Evolutionary conservation across 345 rosid species (phyloP), one percentile per base, ranked within the genome.

Genomic region (Viola odorata): DNA sequence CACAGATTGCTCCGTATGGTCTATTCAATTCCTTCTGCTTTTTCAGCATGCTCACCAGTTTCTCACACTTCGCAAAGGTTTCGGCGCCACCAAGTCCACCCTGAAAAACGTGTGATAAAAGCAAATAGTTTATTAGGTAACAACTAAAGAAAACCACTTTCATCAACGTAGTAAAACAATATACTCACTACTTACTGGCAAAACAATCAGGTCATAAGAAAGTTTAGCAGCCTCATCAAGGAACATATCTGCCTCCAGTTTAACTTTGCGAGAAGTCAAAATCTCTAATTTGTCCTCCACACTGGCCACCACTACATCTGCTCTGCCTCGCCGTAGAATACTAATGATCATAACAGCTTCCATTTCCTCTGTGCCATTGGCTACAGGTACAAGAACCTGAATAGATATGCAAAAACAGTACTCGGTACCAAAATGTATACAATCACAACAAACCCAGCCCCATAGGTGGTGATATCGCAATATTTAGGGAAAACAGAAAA

Each of bases 31-130:
- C 95, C 50, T 67, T 76, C 63, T 90, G 99, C 77, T 73, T 85
- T 80, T 87, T 84, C 44, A 94, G 78, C 77, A 89, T 61, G 62
- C 73, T 76, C 72, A 90, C 95, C 83, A 94, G 78, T 61, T 86
- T 83, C 57, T 83, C 95, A 1, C 90, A 84, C 51, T 72, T 81
- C 5, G 99, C 80, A 76, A 90, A 90, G 74, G 91, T 83, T 81
- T 88, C 85, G 47, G 99, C 96, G 48, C 97, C 99, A 61, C 91
- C 99, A 13, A 90, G 80, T 64, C 99, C 99, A 65, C 96, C 97
- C 97, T 94, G 67, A 36, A 42, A 62, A 69, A 5, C n/a, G n/a
- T 38, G 36, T 37, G 47, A 67, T 9, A 36, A 23, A 64, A 8
- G 0, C 16, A 55, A 60, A 6, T 49, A 13, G 15, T 53, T 17